Evolutionary conservation across 441 rosid genomes (phyloP).

Genomic region (Euphorbia schlechtendalii): DNA sequence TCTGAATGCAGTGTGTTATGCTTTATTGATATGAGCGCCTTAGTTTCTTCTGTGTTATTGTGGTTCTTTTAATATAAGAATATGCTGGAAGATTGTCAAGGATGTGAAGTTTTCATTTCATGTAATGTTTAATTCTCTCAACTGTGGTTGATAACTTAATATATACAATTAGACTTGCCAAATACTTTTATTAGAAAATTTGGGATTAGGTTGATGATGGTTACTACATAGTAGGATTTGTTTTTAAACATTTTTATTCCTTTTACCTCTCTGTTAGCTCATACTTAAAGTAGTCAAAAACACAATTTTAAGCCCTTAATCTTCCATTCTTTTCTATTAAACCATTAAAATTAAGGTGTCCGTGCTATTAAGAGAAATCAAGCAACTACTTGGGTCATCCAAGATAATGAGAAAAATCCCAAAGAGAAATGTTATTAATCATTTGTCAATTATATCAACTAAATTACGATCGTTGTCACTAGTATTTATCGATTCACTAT

Average conservation of each 20-base stretch:
- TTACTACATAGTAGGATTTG: not conserved
- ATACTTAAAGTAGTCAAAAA: not conserved
- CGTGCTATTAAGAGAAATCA: not conserved
- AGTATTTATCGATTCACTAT: not conserved
- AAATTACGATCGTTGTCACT: not conserved
- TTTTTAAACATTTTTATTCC: not conserved
- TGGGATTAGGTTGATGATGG: constrained; percentile 2
- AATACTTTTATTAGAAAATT: constrained; percentile 1
- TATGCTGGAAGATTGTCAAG: not conserved
- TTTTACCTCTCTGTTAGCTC: not conserved
- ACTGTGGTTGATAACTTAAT: not conserved
- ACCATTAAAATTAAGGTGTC: not conserved
- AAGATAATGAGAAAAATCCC: not conserved
- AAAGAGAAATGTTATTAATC: too few species aligned
- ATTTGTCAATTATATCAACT: too few species aligned
- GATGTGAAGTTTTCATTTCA: not conserved
- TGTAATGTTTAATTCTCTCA: not conserved
- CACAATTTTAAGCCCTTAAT: not conserved
- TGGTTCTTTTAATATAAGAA: too few species aligned
- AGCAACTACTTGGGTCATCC: not conserved
- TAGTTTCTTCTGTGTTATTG: not conserved
- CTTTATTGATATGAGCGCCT: too few species aligned
- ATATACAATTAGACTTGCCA: not conserved
- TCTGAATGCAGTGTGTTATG: too few species aligned
- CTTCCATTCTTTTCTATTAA: not conserved